These are phyloP conservation scores for Colletotrichum ledebouriae DNA, from an alignment of 2,329 filamentous ascomycete species.

Conservation along the genomic window DNA sequence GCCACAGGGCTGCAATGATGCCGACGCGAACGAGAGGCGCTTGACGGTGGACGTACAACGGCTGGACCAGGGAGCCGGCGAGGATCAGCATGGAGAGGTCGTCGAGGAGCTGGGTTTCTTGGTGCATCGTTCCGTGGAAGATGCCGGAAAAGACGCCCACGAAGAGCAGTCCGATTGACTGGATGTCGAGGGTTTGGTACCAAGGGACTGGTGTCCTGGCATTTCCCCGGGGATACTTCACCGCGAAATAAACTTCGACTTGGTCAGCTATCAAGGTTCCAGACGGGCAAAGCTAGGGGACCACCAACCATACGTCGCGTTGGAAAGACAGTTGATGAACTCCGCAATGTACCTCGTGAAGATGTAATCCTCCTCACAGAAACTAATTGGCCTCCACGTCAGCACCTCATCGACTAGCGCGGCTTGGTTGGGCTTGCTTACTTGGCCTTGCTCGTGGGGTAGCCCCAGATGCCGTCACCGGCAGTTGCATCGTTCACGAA, in stretches of 20 bases:
- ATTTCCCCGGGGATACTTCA: constrained; percentile 53
- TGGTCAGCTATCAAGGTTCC: not conserved
- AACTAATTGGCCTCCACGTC: constrained; percentile 23
- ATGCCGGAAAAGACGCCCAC: constrained; percentile 59
- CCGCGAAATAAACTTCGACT: constrained; percentile 54
- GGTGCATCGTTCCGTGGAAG: constrained; percentile 61
- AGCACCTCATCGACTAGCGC: constrained; percentile 14
- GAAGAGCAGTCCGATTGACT: constrained; percentile 56
- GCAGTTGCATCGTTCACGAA: constrained; percentile 53
- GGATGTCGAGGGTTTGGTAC: constrained; percentile 54
- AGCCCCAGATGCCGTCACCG: constrained; percentile 53
- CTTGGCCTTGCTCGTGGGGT: constrained; percentile 57
- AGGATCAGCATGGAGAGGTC: constrained; percentile 72
- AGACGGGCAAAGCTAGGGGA: not conserved
- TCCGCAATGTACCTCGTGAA: constrained; percentile 59
- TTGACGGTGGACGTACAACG: constrained; percentile 60
- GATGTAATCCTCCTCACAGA: constrained; percentile 50
- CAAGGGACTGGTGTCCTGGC: constrained; percentile 48
- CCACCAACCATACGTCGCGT: constrained; percentile 49
- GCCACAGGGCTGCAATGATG: constrained; percentile 55
- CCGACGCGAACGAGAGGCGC: constrained; percentile 49
- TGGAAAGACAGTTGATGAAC: constrained; percentile 60
- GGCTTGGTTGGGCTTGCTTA: constrained; percentile 43
- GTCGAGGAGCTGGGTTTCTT: constrained; percentile 62
- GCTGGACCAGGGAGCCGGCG: constrained; percentile 65